Conservation (phyloP, 1,284 basidiomycete species). For the Austroboletus novae-zelandiae region DNA sequence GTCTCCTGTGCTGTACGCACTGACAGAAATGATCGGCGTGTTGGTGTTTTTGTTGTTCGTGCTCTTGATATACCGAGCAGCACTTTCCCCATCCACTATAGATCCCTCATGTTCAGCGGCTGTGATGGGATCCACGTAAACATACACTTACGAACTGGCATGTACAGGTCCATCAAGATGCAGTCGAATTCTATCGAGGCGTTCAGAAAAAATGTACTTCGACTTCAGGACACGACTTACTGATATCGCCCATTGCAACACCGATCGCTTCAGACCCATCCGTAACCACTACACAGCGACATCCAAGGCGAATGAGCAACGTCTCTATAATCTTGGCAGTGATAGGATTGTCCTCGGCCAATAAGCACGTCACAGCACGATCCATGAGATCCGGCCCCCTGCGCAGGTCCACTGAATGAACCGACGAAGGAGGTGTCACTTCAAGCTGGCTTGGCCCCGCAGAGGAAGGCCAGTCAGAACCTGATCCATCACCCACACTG, state of each 20-base stretch:
- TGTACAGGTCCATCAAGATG: slow-evolving; percentile 87
- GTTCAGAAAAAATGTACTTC: slow-evolving; percentile 16
- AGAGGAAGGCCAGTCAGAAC: slow-evolving; percentile 71
- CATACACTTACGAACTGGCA: slow-evolving; percentile 75
- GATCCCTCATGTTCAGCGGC: slow-evolving; percentile 5
- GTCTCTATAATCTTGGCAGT: slow-evolving; percentile 96
- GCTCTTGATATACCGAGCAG: slow-evolving; percentile 90
- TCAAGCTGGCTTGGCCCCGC: slow-evolving; percentile 55
- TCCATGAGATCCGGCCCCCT: slow-evolving; percentile 70
- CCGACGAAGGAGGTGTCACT: slow-evolving; percentile 70
- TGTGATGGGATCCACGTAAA: background rate
- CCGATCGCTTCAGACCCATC: slow-evolving; percentile 97
- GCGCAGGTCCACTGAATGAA: slow-evolving; percentile 73
- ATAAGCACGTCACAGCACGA: slow-evolving; percentile 83
- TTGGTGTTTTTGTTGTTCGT: slow-evolving; percentile 89
- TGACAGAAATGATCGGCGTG: slow-evolving; percentile 91
- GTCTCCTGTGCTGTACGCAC: slow-evolving; percentile 75
- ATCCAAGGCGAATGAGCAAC: slow-evolving; percentile 86
- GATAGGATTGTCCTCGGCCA: slow-evolving; percentile 98
- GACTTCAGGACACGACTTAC: slow-evolving; percentile 47
- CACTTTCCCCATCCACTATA: slow-evolving; percentile 86
- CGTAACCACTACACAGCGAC: slow-evolving; percentile 89
- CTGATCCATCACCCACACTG: slow-evolving; percentile 70
- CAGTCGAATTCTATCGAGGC: slow-evolving; percentile 72
- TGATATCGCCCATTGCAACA: slow-evolving; percentile 94